These are phyloP conservation scores for Coemansia sp. DNA, from an alignment of 192 early-diverging fungal genomes.

Conservation along the genomic window DNA sequence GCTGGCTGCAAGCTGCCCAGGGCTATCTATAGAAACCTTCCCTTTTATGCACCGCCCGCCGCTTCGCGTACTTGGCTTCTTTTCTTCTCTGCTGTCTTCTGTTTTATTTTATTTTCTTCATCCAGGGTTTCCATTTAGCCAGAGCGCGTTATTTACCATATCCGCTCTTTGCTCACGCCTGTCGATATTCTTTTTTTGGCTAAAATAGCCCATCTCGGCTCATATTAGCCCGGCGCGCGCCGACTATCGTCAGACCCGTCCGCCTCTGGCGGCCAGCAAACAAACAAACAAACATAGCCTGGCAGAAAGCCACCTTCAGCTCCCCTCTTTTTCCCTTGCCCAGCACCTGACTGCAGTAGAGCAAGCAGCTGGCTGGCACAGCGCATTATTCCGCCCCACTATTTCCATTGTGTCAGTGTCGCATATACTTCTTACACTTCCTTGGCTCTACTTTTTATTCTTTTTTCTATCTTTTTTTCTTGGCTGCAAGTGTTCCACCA, in stretches of 20 bases:
- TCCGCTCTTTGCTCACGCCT: neutral
- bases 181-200: neutral
- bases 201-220: too few relatives aligned
- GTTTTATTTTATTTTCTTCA: neutral
- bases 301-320: neutral
- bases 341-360: neutral
- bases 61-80: too few relatives aligned
- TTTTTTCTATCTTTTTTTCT: neutral
- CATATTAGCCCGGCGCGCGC: too few relatives aligned
- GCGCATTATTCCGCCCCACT: neutral
- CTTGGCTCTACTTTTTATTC: neutral
- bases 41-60: too few relatives aligned
- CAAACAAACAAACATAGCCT: neutral
- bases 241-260: neutral
- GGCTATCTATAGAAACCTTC: too few relatives aligned
- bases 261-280: neutral
- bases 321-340: neutral
- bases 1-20: too few relatives aligned
- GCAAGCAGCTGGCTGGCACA: neutral
- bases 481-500: neutral
- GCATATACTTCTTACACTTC: neutral
- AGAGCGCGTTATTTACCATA: neutral
- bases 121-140: neutral
- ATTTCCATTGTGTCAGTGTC: neutral
- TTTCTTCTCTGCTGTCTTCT: neutral